Percentiles rank a stretch among this genome's conserved stretches.
These are phyloP conservation scores for Leersia perrieri DNA, from an alignment of 176 grass and related monocot genomes.

Conservation along the genomic window DNA sequence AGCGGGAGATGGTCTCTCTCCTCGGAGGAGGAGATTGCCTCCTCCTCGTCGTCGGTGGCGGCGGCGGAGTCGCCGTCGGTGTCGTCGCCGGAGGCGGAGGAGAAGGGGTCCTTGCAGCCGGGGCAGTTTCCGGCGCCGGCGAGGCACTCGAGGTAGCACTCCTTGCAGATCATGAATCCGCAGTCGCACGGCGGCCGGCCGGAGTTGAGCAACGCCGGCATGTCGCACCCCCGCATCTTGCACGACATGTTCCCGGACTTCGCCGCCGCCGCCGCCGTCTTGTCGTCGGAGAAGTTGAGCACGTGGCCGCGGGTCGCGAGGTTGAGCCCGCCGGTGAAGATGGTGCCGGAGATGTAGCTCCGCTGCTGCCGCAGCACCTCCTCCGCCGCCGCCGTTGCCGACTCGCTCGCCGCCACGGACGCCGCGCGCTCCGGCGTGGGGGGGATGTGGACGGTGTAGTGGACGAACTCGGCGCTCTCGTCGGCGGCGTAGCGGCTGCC, in stretches of 20 bases:
- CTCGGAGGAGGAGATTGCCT: conserved; percentile 44
- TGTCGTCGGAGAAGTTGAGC: conserved; percentile 24
- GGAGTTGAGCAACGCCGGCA: conserved; percentile 38
- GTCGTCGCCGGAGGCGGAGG: background rate
- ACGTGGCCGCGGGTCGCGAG: conserved; percentile 77
- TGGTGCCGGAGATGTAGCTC: conserved; percentile 81
- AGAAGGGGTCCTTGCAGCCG: conserved; percentile 81
- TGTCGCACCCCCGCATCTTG: conserved; percentile 89
- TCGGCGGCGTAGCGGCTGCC: background rate
- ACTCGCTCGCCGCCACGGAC: background rate
- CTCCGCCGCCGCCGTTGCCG: background rate
- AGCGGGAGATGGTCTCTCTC: conserved; percentile 60
- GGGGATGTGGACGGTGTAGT: conserved; percentile 96
- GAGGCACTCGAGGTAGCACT: conserved; percentile 78
- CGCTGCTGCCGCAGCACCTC: conserved; percentile 28
- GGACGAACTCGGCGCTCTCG: conserved; percentile 63
- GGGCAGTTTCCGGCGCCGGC: conserved; percentile 55
- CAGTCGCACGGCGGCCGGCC: conserved; percentile 63
- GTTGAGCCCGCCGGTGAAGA: conserved; percentile 97
- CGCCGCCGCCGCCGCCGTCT: background rate
- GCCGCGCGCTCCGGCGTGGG: conserved; percentile 62
- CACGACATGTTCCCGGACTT: conserved; percentile 58
- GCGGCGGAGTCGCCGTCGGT: conserved; percentile 15
- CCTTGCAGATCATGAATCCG: conserved; percentile 82
- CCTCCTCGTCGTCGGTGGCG: conserved; percentile 47